phyloP scores from a whole-genome alignment of 345 rosid genomes.

The Aegle marmelos region DNA sequence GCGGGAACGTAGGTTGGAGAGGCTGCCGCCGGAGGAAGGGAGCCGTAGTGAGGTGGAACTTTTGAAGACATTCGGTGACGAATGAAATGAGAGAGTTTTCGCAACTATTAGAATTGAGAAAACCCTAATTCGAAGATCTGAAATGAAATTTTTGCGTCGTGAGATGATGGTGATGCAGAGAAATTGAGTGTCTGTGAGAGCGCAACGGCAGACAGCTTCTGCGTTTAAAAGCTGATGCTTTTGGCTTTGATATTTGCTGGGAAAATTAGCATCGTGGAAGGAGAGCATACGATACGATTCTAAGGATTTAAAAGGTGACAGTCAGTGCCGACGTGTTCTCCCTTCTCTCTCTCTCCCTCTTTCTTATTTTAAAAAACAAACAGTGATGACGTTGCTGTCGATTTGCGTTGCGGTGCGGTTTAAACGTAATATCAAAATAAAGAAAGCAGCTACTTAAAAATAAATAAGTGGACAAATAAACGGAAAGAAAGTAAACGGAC shows the following conservation, averaged over 20 bases:
- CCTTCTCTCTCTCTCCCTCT: too few species aligned
- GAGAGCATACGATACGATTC: background rate
- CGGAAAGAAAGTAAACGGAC: background rate
- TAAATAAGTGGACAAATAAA: too few species aligned
- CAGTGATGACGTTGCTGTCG: background rate
- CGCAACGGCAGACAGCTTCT: background rate
- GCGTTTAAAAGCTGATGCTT: background rate
- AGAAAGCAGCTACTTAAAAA: too few species aligned
- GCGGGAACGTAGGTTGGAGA: slow-evolving; percentile 13
- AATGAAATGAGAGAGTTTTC: background rate
- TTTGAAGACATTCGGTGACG: slow-evolving; percentile 20
- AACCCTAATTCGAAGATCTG: background rate
- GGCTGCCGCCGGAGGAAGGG: slow-evolving; percentile 2
- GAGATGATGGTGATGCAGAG: background rate
- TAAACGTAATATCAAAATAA: too few species aligned
- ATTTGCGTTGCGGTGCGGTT: too few species aligned
- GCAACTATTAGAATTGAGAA: background rate
- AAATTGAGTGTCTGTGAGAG: background rate
- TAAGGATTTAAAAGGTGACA: background rate
- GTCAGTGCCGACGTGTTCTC: background rate
- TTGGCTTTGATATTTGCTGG: background rate
- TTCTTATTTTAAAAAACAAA: too few species aligned
- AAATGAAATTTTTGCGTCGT: background rate
- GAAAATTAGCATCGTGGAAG: background rate
- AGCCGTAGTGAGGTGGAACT: slow-evolving; percentile 15